Evolutionary conservation across 441 rosid genomes (phyloP), one percentile per base, ranked within the genome.

Genomic region (Gossypium schwendimanii): DNA sequence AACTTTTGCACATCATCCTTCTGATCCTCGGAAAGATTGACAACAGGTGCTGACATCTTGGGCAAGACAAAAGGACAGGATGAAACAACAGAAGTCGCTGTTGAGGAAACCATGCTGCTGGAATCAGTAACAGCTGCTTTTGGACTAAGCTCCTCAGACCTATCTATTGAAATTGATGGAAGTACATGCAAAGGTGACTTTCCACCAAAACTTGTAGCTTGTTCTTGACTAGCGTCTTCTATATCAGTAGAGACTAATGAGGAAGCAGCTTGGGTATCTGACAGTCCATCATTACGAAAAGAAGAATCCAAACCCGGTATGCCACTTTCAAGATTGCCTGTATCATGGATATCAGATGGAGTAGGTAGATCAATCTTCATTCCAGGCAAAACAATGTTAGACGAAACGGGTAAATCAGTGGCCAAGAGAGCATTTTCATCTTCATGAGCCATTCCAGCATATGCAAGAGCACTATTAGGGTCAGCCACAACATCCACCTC

Each of bases 11-110:
- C 78, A 76, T 81, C 84, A 86, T 92, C 99, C 82, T 86, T 91
- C 85, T 87, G 88, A 72, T 84, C 97, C 77, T 89, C 97, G 53
- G 85, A 76, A 78, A 93, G 94, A 79, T 76, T 76, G 23, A 96
- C 86, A 79, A 96, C 92, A 81, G 98, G 97, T 71, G 97, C 98
- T 31, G 88, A 85, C 89, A 96, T 87, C 89, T 90, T 90, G 76
- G 99, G 98, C 79, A 93, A 87, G 73, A 83, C 78, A 85, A 87
- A 73, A 49, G 58, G 26, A 71, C 76, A 63, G 66, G 90, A 71
- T 54, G 86, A 80, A 78, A 83, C 83, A 76, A 80, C 75, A 75
- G 96, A 86, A 66, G 88, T 85, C 57, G 85, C 90, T 21, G 90
- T 83, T 69, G 97, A 93, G 72, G 90, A 84, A 69, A 87, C 80